Percentiles rank a stretch among this genome's conserved stretches.
Evolutionary conservation across 208 protist species (phyloP).

Genomic region (Vickermania spadyakhi): DNA sequence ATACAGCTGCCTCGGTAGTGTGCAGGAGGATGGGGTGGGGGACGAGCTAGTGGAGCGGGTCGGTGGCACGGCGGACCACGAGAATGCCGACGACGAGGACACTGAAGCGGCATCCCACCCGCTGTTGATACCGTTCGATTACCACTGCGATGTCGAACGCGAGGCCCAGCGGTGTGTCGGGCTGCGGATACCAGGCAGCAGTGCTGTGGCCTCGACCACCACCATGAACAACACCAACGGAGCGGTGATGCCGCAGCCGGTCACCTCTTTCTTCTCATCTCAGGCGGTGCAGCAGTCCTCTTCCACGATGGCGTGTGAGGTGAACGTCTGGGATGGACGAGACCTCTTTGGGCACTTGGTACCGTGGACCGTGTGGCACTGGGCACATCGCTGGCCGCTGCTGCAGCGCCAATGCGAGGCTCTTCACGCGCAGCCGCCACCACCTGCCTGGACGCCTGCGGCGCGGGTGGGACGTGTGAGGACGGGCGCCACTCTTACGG

Average conservation of each 20-base stretch:
- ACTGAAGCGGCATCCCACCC: neutral
- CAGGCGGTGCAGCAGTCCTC: slow-evolving; percentile 8
- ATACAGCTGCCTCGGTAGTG: neutral
- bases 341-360: slow-evolving; percentile 35
- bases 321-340: slow-evolving; percentile 30
- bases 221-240: neutral
- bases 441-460: neutral
- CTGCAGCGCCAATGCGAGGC: neutral
- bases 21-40: too few species aligned
- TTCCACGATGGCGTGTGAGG: slow-evolving; percentile 14
- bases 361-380: slow-evolving; percentile 85
- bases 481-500: too few species aligned
- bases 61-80: neutral
- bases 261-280: neutral
- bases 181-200: slow-evolving; percentile 12
- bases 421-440: neutral
- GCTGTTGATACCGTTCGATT: neutral
- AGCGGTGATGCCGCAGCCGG: neutral
- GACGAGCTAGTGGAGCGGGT: too few species aligned
- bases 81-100: neutral
- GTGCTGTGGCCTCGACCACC: neutral
- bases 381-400: slow-evolving; percentile 62
- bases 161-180: slow-evolving; percentile 44
- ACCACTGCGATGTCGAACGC: slow-evolving; percentile 10
- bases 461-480: too few species aligned